Evolutionary conservation across 441 rosid species (phyloP), one percentile per base, ranked within the genome.

Genomic region (Eutrema salsugineum): DNA sequence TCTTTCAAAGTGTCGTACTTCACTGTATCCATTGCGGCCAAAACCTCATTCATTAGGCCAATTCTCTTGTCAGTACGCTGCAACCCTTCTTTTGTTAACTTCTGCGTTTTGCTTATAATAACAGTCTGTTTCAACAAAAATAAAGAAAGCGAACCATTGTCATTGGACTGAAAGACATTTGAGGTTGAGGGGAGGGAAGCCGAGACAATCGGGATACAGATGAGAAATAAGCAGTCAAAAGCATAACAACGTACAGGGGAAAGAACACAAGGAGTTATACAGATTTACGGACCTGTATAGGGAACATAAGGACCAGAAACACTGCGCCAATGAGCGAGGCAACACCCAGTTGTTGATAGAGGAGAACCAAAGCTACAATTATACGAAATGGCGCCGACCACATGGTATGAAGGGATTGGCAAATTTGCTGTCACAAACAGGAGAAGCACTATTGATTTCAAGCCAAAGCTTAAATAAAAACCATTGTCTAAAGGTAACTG

Each of bases 321-420:
- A 90, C 35, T 72, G 98, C 94, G 42, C 99, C 99, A 49, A 96
- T 81, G 76, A 77, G 47, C 14, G 80, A 47, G 17, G 76, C 80
- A 71, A 71, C 80, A 59, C 76, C 76, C 72, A 71, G 14, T 77
- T 94, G 87, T 76, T 83, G 83, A 76, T 87, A 96, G 24, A 96
- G 95, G 66, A 96, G 92, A 63, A 91, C 86, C 87, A 96, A 71
- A 11, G 99, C 81, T 75, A 94, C 28, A 62, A 72, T 56, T 51
- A 96, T 94, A 40, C 99, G 98, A 78, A 96, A 90, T 33, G 99
- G 99, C 72, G 99, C 99, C 72, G 99, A 96, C 99, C 99, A 96
- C 78, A 96, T 58, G 77, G 91, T 86, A 80, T 96, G 99, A 78
- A 96, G 97, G 66, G 93, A 83, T 83, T 96, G 99, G 59, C 77